phyloP scores from a whole-genome alignment of 2,329 filamentous ascomycete species.

The Pseudopyrenochaeta lycopersici region DNA sequence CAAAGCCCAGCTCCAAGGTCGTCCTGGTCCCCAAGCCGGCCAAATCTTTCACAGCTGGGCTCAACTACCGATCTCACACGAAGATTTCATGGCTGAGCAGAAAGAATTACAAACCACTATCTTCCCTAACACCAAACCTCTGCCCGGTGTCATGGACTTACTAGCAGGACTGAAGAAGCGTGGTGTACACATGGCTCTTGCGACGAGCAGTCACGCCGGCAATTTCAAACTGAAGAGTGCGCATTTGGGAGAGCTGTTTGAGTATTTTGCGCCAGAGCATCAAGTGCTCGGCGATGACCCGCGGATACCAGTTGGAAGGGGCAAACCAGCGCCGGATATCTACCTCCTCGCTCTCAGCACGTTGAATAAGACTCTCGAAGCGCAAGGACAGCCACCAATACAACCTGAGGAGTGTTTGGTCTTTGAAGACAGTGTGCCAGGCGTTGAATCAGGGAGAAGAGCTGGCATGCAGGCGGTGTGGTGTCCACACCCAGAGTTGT shows the following conservation, averaged over 20 bases:
- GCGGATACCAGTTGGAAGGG: slow-evolving; percentile 79
- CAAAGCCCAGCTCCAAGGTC: slow-evolving; percentile 85
- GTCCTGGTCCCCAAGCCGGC: slow-evolving; percentile 65
- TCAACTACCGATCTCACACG: slow-evolving; percentile 76
- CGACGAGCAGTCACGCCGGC: slow-evolving; percentile 75
- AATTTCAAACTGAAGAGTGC: slow-evolving; percentile 82
- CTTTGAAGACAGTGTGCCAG: slow-evolving; percentile 94
- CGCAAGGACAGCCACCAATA: slow-evolving; percentile 68
- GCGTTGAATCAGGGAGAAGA: slow-evolving; percentile 87
- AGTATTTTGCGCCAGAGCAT: slow-evolving; percentile 74
- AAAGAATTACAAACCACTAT: slow-evolving; percentile 71
- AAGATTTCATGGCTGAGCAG: slow-evolving; percentile 71
- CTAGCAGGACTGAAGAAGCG: slow-evolving; percentile 68
- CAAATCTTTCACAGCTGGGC: slow-evolving; percentile 83
- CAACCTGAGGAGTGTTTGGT: slow-evolving; percentile 89
- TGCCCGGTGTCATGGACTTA: slow-evolving; percentile 79
- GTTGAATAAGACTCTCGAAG: slow-evolving; percentile 78
- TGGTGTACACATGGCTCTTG: slow-evolving; percentile 81
- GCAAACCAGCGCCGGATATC: slow-evolving; percentile 95
- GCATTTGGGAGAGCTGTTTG: slow-evolving; percentile 62
- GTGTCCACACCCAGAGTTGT: slow-evolving; percentile 83
- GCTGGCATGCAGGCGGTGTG: slow-evolving; percentile 96
- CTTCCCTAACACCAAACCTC: slow-evolving; percentile 78
- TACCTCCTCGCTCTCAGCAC: slow-evolving; percentile 85
- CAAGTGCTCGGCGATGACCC: slow-evolving; percentile 86